Evolutionary conservation across 805 yeast genomes (phyloP), one percentile per base, ranked within the genome.

Genomic region (Torulaspora indica): DNA sequence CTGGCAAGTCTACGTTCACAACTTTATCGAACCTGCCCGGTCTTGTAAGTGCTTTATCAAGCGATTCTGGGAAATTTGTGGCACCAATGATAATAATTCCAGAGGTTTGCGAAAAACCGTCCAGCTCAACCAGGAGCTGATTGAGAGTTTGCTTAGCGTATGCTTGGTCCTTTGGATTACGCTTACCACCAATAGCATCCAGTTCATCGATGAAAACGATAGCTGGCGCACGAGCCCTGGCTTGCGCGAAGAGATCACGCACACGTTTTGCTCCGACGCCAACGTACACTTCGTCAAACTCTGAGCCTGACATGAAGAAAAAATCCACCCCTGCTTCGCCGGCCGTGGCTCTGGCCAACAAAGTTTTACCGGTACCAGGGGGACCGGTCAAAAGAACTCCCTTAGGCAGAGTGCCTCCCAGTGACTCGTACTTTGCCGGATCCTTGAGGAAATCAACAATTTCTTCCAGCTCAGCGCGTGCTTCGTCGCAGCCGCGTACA

Each of bases 301-400:
- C 98, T 1, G 96, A 87, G 37, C 98, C 98, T 5, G 96, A 86
- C 97, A 93, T 91, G 68, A 91, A 91, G 69, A 90, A 91, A 63
- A 93, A 93, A 34, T 98, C 98, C 18, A 93, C 98, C 44, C 96
- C 98, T 5, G 98, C 98, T 68, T 91, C 98, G 52, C 98, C 98
- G 6, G 98, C 98, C 24, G 96, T 95, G 23, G 98, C 98, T 57
- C 98, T 80, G 0, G 98, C 98, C 52, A 93, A 76, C 54, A 91
- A 73, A 1, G 98, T 93, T 66, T 93, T 91, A 78, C 98, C 98
- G 5, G 98, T 91, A 69, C 98, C 98, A 33, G 98, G 98, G 30
- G 98, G 98, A 36, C 98, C 98, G 9, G 98, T 93, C 52, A 91
- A 73, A 47, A 93, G 71, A 5, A 93, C 95, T 73, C 99, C 99